These are phyloP conservation scores for Lithohypha guttulata DNA, from an alignment of 2,329 filamentous ascomycete genomes.

Conservation along the genomic window DNA sequence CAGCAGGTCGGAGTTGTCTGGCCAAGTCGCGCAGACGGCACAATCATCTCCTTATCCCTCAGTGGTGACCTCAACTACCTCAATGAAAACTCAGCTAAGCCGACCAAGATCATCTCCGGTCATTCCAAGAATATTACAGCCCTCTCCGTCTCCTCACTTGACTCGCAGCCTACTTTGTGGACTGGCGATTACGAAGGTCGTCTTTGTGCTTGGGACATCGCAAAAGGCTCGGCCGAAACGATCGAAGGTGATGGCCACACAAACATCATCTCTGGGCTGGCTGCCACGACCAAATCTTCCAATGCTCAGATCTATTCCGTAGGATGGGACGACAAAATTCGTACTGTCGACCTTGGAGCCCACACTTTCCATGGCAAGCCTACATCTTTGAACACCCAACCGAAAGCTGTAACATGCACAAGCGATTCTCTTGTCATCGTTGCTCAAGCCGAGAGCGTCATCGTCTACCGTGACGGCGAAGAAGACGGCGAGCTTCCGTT, in stretches of 20 bases:
- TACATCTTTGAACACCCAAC: conserved; percentile 63
- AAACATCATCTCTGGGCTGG: conserved; percentile 73
- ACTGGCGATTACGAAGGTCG: conserved; percentile 90
- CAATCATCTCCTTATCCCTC: conserved; percentile 83
- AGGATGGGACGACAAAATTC: conserved; percentile 87
- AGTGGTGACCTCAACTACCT: conserved; percentile 87
- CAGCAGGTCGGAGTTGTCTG: conserved; percentile 94
- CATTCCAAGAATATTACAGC: conserved; percentile 89
- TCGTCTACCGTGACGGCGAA: conserved; percentile 44
- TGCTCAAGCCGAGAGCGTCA: conserved; percentile 49
- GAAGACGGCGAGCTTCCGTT: conserved; percentile 52
- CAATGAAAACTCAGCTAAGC: conserved; percentile 56
- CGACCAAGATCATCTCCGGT: conserved; percentile 64
- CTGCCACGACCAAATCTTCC: conserved; percentile 34
- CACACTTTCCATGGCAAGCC: conserved; percentile 64
- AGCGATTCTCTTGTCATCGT: conserved; percentile 45
- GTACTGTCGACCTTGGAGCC: conserved; percentile 62
- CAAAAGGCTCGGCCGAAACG: conserved; percentile 54
- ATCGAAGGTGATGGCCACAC: conserved; percentile 74
- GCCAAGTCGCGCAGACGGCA: conserved; percentile 68
- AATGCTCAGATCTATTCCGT: conserved; percentile 63
- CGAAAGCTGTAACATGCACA: conserved; percentile 58
- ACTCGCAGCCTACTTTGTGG: conserved; percentile 53
- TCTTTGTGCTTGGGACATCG: conserved; percentile 72
- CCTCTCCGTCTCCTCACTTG: conserved; percentile 45